Conservation (phyloP, 2,329 filamentous ascomycete species). For the Gaeumannomyces tritici region DNA sequence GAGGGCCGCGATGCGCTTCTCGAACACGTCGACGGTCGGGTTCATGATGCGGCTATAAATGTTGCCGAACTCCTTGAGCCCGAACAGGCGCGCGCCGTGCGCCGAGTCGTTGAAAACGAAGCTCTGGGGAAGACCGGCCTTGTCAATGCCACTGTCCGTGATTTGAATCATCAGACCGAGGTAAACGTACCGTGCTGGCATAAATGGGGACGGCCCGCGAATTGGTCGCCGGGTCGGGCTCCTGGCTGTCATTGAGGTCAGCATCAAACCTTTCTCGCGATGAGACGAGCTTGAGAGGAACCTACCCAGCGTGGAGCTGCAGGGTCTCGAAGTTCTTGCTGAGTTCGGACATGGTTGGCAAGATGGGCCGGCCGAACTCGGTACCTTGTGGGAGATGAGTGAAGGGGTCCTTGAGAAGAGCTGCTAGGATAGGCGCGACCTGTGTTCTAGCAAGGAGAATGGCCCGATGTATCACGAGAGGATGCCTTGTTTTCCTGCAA, state of each 20-base stretch:
- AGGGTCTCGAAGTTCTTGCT: constrained; percentile 70
- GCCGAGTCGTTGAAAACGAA: constrained; percentile 93
- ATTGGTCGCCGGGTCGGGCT: constrained; percentile 72
- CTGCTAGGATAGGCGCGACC: not conserved
- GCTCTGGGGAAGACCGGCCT: constrained; percentile 38
- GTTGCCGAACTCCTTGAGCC: constrained; percentile 94
- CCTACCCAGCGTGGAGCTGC: constrained; percentile 75
- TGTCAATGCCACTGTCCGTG: not conserved
- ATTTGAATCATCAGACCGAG: not conserved
- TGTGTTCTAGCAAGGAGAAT: not conserved
- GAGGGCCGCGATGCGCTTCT: constrained; percentile 91
- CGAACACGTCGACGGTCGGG: constrained; percentile 90
- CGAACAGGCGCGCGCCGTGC: constrained; percentile 88
- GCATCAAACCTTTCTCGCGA: constrained; percentile 6
- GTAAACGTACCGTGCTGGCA: constrained; percentile 59
- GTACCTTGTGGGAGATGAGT: not conserved
- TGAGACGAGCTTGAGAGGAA: constrained; percentile 6
- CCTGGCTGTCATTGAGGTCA: constrained; percentile 45
- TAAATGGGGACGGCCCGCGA: constrained; percentile 93
- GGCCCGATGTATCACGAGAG: too few relatives aligned
- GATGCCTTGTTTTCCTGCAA: not conserved
- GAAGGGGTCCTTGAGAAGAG: not conserved
- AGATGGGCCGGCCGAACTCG: not conserved
- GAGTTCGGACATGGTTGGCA: constrained; percentile 31
- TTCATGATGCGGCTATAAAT: constrained; percentile 98